Evolutionary conservation across 306 rosid genomes (phyloP), one percentile per base, ranked within the genome.

Genomic region (Ziziphus jujuba): DNA sequence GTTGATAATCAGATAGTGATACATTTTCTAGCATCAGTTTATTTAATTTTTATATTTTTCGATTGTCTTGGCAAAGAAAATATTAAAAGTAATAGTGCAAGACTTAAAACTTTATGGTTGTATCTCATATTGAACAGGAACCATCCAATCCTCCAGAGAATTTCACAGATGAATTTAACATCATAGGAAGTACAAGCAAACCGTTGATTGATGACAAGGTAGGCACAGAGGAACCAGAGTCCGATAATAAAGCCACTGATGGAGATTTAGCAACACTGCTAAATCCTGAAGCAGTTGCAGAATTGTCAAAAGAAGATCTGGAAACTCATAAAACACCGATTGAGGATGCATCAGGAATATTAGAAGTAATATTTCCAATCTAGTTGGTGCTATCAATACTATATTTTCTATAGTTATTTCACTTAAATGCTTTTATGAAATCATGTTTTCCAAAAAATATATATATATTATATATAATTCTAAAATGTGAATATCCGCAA

Each of bases 121-220:
- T 57, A 56, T 47, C 8, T 63, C 25, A 43, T n/a, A 6, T 51
- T 73, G 44, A 72, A 59, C 65, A 82, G 79, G 79, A 72, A 17
- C 65, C 55, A n/a, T 50, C 52, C 59, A 49, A 48, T 38, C 52
- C 58, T 23, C 43, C 72, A 13, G 40, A 20, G 6, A 61, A 54
- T 52, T 4, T 70, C 35, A 35, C 73, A 14, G 56, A 64, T 20
- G 75, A 79, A 72, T 47, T 56, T 66, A 68, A 51, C 44, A 62
- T 14, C 54, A 0, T 40, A 70, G 15, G 9, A 14, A 53, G 22
- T 23, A 54, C 36, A 22, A 57, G 16, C 20, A 58, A 36, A 72
- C 55, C 44, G 17, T 14, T 66, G 28, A 19, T 33, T 52, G 58
- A 47, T 10, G 70, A 54, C 19, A 61, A 21, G 47, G 56, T 54